Conservation (phyloP, 23 red algal species). For the Gracilaria vermiculophylla region DNA sequence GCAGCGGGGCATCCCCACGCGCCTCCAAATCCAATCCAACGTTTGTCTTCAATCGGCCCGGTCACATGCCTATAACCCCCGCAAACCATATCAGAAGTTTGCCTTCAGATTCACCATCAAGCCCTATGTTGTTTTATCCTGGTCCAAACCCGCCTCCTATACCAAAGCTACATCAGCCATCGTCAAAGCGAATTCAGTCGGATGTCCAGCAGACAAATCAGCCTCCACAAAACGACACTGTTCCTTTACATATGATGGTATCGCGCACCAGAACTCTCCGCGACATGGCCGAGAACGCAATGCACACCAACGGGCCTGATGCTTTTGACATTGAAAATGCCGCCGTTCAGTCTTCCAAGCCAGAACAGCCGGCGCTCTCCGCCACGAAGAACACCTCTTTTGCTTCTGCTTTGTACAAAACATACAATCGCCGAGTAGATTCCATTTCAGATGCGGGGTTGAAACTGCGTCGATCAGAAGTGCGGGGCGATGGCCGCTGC, state of each 20-base stretch:
- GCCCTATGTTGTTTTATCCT: not conserved
- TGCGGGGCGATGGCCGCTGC: conserved; percentile 87
- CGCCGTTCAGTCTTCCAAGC: not conserved
- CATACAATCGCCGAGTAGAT: conserved; percentile 24
- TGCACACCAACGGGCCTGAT: not conserved
- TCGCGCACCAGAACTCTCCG: conserved; percentile 35
- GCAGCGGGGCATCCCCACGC: not conserved
- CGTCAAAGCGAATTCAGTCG: not conserved
- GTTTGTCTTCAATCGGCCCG: conserved; percentile 3
- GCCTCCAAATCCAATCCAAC: not conserved
- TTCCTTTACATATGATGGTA: conserved; percentile 22
- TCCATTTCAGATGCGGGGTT: conserved; percentile 58
- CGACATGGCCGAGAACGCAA: conserved; percentile 31
- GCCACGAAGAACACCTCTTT: conserved; percentile 53
- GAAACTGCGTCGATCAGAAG: conserved; percentile 43
- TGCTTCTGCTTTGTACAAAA: conserved; percentile 59
- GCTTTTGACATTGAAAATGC: conserved; percentile 18
- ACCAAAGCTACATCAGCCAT: not conserved
- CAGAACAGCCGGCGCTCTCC: not conserved
- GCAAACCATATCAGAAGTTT: not conserved
- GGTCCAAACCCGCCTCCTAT: not conserved
- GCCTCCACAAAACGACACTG: not conserved
- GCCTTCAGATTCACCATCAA: not conserved
- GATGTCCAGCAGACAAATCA: not conserved
- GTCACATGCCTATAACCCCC: not conserved